phyloP scores from a whole-genome alignment of 495 filamentous ascomycete genomes.

The Penicillium malachiteum region DNA sequence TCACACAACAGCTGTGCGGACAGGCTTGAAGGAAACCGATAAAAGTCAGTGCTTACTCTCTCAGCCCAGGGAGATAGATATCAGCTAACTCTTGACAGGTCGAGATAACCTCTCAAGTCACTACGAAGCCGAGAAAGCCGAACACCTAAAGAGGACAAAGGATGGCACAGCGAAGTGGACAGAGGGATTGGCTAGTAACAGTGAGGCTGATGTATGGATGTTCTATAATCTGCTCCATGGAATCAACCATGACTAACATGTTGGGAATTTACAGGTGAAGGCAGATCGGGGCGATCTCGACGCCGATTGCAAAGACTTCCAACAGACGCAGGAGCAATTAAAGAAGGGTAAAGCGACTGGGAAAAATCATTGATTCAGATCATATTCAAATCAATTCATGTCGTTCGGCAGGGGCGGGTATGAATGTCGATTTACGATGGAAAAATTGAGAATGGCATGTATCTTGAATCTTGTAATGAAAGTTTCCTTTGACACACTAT shows the following conservation, averaged over 20 bases:
- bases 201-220: constrained; percentile 67
- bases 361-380: not conserved
- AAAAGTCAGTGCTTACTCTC: constrained; percentile 23
- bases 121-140: constrained; percentile 71
- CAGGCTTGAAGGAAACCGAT: constrained; percentile 36
- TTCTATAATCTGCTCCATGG: not conserved
- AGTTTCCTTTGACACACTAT: not conserved
- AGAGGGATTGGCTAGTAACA: constrained; percentile 72
- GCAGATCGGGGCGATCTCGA: constrained; percentile 59
- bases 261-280: constrained; percentile 52
- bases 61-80: not conserved
- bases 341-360: constrained; percentile 20
- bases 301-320: constrained; percentile 39
- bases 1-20: constrained; percentile 29
- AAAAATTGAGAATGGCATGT: not conserved
- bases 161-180: constrained; percentile 80
- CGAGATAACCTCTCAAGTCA: constrained; percentile 40
- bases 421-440: not conserved
- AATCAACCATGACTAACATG: constrained; percentile 4
- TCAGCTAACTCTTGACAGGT: constrained; percentile 25
- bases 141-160: constrained; percentile 66
- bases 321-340: constrained; percentile 52
- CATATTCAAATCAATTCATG: not conserved
- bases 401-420: not conserved
- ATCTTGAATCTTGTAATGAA: not conserved